Evolutionary conservation across 208 protist species (phyloP).

Genomic region (Trypanosomatidae sp.): DNA sequence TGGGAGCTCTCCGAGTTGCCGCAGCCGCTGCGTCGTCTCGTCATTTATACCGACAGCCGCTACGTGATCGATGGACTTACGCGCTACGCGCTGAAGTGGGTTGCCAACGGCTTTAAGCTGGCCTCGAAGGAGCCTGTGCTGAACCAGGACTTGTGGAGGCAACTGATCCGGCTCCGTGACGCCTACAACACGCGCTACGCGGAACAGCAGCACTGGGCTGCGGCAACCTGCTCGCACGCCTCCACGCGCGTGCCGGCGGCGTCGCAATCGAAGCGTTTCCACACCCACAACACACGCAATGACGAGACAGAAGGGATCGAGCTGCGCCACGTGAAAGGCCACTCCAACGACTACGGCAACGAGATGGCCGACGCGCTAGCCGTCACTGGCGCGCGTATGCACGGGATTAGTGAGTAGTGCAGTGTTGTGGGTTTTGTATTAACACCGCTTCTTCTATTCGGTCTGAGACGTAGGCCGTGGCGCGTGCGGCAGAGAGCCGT

Average conservation of each 20-base stretch:
- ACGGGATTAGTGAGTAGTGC: no score
- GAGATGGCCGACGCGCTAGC: conserved; percentile 64
- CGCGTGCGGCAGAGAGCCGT: no score
- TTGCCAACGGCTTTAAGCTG: conserved; percentile 54
- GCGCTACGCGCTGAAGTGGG: conserved; percentile 56
- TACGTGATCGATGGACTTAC: conserved; percentile 74
- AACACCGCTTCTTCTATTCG: no score
- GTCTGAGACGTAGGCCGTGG: no score
- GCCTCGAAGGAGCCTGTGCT: conserved; percentile 41
- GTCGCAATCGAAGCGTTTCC: no score
- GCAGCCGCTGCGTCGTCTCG: conserved; percentile 38
- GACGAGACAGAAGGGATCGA: conserved; percentile 38
- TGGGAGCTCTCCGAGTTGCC: conserved; percentile 7
- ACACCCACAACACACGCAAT: conserved; percentile 23
- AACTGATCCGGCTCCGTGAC: conserved; percentile 36
- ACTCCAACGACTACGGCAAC: conserved; percentile 79
- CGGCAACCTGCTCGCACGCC: no score
- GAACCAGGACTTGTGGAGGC: conserved; percentile 73
- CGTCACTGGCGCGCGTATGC: conserved; percentile 36
- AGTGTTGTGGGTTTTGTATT: no score
- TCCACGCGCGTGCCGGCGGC: no score
- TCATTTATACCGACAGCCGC: conserved; percentile 74
- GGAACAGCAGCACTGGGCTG: no score
- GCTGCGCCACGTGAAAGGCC: conserved; percentile 69
- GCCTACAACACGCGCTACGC: conserved; percentile 55